Evolutionary conservation across 805 yeast species (phyloP), one percentile per base, ranked within the genome.

Genomic region (Nematodospora valgi): DNA sequence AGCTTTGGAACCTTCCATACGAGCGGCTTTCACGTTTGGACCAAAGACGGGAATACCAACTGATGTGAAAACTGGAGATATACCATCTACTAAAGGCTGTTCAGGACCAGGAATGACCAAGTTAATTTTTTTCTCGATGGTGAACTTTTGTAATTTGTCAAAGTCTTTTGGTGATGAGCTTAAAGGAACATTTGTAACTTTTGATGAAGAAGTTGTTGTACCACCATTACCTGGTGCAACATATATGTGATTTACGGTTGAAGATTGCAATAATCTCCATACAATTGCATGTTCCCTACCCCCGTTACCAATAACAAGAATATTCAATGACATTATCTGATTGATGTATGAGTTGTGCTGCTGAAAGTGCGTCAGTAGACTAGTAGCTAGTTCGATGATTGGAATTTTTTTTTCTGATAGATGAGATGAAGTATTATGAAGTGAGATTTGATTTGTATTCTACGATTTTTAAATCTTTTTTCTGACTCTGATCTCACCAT

Each of bases 171-270:
- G 76, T 17, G 78, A 59, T 5, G 84, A 72, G 23, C 79, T 78
- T 55, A 86, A 78, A 5, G 82, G 71, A 30, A 93, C 78, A 53
- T 86, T 85, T 40, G 72, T 68, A 28, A 84, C 82, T 47, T 86
- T 84, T 20, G 43, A 44, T 30, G 64, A 64, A 25, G 70, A 49
- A 25, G 71, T 50, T 22, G 76, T 72, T 21, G 95, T 89, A 34
- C 98, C 98, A 38, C 98, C 98, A 56, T 93, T 91, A 35, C 98
- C 98, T 44, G 98, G 98, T 18, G 98, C 96, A 37, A 91, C 96
- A 52, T 58, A 94, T 47, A 94, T 81, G 40, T 76, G 72, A 41
- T 65, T 63, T 23, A 88, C 95, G 29, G 74, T 60, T 24, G 77
- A 64, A 23, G 96, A 86, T 62, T 88, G 91, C 20, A 83, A 66